Base-by-base conservation (phyloP, 108 stramenopile species). In the Asterionellopsis glacialis region DNA sequence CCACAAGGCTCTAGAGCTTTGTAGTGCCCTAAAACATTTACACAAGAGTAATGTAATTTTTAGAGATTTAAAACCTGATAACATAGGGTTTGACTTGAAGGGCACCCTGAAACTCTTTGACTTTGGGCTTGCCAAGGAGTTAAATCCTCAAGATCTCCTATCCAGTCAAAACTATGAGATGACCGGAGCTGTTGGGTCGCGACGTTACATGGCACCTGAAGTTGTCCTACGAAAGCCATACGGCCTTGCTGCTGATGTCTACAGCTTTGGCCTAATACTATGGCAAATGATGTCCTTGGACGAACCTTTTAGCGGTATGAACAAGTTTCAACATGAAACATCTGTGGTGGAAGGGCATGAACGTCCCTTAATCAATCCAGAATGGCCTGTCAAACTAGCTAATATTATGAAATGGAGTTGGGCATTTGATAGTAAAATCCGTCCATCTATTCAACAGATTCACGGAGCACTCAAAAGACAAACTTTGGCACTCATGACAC, bases 351-450 rank as follows among this genome's bases (percentile, higher is more conserved):
- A 77, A 21, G 75, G 81, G 15, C 60, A 70, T 57, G 72, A 82
- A 50, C 75, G 81, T 1, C 81, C 81, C 0, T 52, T 51, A 44
- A 51, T 80, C 2, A 33, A 33, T 33, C 33, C 33, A 13, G 79
- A 86, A 11, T 90, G 88, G 88, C 72, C 76, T 18, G 65, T 68
- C 6, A 74, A 73, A 22, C 69, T 90, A 13, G 76, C 77, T 15
- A 70, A 78, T 38, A 59, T 90, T 24, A 87, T 90, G 76, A 73
- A 77, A 23, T 70, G 69, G 21, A 67, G 83, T 25, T 90, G 88
- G 88, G 74, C 75, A 48, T 68, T 69, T 16, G 83, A 86, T 57
- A 83, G 81, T 28, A 27, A 74, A 50, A 79, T 80, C 15, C 50
- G 85, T 51, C 88, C 88, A 0, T 63, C 75, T 1, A 86, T 84